Conservation (phyloP, 2,329 filamentous ascomycete genomes). For the Colletotrichum sp. region DNA sequence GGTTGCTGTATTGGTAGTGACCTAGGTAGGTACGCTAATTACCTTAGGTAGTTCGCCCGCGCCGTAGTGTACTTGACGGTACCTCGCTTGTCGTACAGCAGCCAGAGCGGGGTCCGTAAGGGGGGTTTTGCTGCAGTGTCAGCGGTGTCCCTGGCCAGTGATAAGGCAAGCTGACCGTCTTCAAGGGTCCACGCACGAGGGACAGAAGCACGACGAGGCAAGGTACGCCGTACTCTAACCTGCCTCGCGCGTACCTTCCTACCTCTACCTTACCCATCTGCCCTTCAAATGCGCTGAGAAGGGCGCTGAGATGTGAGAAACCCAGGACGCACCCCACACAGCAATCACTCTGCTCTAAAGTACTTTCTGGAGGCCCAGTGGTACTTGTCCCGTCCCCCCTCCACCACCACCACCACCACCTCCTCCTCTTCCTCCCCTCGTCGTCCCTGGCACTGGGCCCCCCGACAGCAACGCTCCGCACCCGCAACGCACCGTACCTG, state of each 20-base stretch:
- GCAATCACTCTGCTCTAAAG: neutral
- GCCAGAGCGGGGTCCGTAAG: neutral
- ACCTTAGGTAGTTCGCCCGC: neutral
- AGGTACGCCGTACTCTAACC: conserved; percentile 1
- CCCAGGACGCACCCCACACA: neutral
- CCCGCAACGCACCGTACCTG: conserved; percentile 6
- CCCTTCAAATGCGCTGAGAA: neutral
- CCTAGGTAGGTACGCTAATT: neutral
- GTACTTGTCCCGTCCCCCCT: neutral
- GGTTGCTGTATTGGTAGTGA: neutral
- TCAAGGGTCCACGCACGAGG: conserved; percentile 21
- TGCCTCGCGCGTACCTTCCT: neutral
- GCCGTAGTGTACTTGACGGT: neutral
- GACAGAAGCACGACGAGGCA: neutral
- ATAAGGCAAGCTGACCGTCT: neutral
- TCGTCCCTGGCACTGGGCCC: conserved; percentile 3
- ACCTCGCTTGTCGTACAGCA: neutral
- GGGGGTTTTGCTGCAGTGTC: conserved; percentile 2
- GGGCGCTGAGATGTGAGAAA: neutral
- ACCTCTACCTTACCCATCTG: neutral
- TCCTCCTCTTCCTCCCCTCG: neutral
- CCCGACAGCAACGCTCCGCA: neutral
- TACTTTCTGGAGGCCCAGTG: neutral
- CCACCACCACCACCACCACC: neutral
- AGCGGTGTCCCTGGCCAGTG: conserved; percentile 7